Evolutionary conservation across 2,329 filamentous ascomycete genomes (phyloP).

Genomic region (Clonostachys rosea): DNA sequence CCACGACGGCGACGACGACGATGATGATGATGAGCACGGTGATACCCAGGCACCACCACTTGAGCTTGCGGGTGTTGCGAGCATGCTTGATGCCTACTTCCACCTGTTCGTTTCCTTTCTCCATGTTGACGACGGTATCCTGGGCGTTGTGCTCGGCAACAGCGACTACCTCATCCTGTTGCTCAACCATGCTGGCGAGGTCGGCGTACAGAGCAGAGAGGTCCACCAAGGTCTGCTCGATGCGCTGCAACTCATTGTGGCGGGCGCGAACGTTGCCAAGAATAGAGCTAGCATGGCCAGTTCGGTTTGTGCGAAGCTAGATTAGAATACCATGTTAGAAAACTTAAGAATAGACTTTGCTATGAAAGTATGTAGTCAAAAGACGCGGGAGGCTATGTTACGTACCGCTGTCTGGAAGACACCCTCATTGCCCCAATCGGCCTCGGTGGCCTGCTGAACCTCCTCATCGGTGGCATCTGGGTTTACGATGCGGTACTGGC

Average conservation of each 20-base stretch:
- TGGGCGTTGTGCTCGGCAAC: constrained; percentile 61
- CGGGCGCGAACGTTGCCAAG: constrained; percentile 76
- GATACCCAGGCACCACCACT: constrained; percentile 74
- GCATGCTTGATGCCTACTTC: constrained; percentile 64
- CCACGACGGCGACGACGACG: constrained; percentile 47
- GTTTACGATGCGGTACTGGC: constrained; percentile 79
- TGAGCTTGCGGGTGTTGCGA: constrained; percentile 65
- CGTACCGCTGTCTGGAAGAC: constrained; percentile 79
- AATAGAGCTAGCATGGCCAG: constrained; percentile 66
- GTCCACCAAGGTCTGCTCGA: constrained; percentile 70
- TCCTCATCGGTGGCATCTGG: constrained; percentile 73
- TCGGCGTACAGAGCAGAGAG: constrained; percentile 68
- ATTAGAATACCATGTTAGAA: background rate
- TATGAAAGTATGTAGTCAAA: background rate
- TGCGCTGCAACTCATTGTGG: constrained; percentile 78
- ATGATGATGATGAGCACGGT: constrained; percentile 52
- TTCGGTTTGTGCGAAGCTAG: constrained; percentile 71
- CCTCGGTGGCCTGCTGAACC: constrained; percentile 62
- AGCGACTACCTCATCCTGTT: constrained; percentile 62
- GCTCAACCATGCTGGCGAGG: constrained; percentile 68
- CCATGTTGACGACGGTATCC: constrained; percentile 61
- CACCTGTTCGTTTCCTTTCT: constrained; percentile 66
- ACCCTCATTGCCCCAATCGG: constrained; percentile 73
- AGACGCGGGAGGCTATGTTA: constrained; percentile 10
- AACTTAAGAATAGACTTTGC: background rate